Evolutionary conservation across 2,329 filamentous ascomycete genomes (phyloP), one percentile per base, ranked within the genome.

Genomic region (Nemania serpens): DNA sequence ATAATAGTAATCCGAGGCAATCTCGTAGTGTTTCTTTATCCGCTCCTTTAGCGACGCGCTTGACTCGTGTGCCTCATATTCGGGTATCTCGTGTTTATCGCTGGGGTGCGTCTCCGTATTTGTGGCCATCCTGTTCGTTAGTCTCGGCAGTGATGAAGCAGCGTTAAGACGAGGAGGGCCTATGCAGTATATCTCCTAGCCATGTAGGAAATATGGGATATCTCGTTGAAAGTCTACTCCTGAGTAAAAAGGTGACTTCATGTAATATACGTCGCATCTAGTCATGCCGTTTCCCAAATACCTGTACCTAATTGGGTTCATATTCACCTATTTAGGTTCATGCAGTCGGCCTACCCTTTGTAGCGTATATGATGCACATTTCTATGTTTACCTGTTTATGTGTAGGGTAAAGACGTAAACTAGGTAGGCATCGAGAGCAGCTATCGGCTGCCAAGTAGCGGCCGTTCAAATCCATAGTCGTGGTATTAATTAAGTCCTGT

Each of bases 1-100:
- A 63, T 86, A 79, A 66, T 88, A 87, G 70, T 87, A 86, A 67
- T 87, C 84, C 54, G 82, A 85, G 25, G 84, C 82, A 15, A 87
- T 77, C 63, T 87, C 84, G 65, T 88, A 87, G 69, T 87, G 85
- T 61, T 80, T 77, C 75, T 83, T 84, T 70, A 86, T 85, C 56
- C 83, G 77, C 61, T 82, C 82, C 70, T 86, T 86, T 63, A 86
- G 75, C 12, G 79, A 68, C 9, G 67, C 62, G 49, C 54, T 62
- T 10, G 71, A 71, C 17, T 55, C 70, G 46, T 73, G 70, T 1
- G 64, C 63, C 52, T 74, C 69, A 46, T 66, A 66, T 12, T 39
- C 56, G 11, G 71, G 72, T 18, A 72, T 68, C 49, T 73, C 69
- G 49, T 73, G 65, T 18, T 68, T 54, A 36, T 74, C 72, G 34